Percentiles rank a stretch among this genome's conserved stretches.
These are phyloP conservation scores for Teunomyces barrocoloradensis DNA, from an alignment of 805 yeast genomes.

Conservation along the genomic window DNA sequence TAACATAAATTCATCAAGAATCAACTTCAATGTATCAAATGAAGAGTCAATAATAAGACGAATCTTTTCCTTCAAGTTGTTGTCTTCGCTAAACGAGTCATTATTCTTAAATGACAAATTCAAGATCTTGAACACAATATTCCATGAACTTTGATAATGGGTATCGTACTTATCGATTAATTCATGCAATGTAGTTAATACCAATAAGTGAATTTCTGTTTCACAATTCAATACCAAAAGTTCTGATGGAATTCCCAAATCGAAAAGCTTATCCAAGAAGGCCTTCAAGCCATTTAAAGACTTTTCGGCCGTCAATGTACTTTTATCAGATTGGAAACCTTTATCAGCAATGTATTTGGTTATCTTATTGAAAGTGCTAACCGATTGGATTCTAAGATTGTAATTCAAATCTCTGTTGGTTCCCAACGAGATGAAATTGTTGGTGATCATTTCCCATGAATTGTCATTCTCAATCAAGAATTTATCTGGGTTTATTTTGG, in stretches of 20 bases:
- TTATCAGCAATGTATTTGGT: conserved; percentile 39
- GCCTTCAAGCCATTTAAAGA: conserved; percentile 48
- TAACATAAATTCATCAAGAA: conserved; percentile 81
- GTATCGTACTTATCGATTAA: conserved; percentile 78
- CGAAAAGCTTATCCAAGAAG: conserved; percentile 43
- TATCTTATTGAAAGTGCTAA: conserved; percentile 51
- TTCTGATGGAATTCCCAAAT: conserved; percentile 39
- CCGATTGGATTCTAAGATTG: conserved; percentile 47
- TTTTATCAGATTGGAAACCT: conserved; percentile 32
- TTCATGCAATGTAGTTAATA: conserved; percentile 62
- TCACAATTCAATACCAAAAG: conserved; percentile 53
- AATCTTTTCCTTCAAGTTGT: conserved; percentile 45
- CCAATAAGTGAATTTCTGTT: conserved; percentile 61
- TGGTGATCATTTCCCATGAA: conserved; percentile 49
- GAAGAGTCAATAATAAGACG: conserved; percentile 59
- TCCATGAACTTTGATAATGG: conserved; percentile 66
- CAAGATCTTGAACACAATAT: conserved; percentile 59
- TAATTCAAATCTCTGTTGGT: conserved; percentile 39
- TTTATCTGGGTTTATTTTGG: conserved; percentile 50
- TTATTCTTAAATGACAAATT: conserved; percentile 51
- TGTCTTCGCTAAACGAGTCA: conserved; percentile 20
- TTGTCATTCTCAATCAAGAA: conserved; percentile 42
- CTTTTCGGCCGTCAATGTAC: conserved; percentile 41
- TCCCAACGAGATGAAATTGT: conserved; percentile 46
- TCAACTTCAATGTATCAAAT: conserved; percentile 77